A percentile compares a stretch with the other conserved stretches of the same genome.
phyloP scores from a whole-genome alignment of 305 asterid genomes.

The Ruellia speciosa region DNA sequence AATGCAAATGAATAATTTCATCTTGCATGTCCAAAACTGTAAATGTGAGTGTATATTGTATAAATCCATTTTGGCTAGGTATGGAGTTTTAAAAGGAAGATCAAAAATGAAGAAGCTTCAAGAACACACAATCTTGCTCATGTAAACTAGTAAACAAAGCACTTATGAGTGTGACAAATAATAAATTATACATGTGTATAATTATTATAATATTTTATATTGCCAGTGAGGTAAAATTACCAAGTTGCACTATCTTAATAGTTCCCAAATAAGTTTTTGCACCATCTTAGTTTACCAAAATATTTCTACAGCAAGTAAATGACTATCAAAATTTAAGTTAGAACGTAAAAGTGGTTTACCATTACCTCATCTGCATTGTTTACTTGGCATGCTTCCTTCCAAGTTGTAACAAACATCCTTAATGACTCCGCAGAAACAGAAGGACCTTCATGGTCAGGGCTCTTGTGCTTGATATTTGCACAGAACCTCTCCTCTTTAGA shows the following conservation, averaged over 20 bases:
- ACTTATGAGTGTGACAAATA: too few species aligned
- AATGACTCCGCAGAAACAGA: constrained; percentile 43
- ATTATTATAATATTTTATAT: too few species aligned
- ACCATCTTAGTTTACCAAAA: background rate
- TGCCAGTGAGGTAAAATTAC: too few species aligned
- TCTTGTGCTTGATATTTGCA: constrained; percentile 21
- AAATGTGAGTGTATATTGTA: too few species aligned
- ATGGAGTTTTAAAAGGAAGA: too few species aligned
- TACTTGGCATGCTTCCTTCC: constrained; percentile 71
- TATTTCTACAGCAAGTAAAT: background rate
- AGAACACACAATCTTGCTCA: too few species aligned
- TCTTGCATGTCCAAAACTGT: too few species aligned
- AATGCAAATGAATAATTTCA: background rate
- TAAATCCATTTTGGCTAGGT: too few species aligned
- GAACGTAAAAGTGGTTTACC: background rate
- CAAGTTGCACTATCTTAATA: background rate
- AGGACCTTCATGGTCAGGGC: constrained; percentile 22
- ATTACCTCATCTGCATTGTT: constrained; percentile 56
- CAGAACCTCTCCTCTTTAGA: constrained; percentile 29
- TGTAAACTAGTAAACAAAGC: too few species aligned
- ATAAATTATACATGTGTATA: too few species aligned
- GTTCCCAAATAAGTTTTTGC: constrained; percentile 7
- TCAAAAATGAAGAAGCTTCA: too few species aligned
- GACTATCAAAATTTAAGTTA: constrained; percentile 3
- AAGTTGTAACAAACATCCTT: constrained; percentile 54